Evolutionary conservation across 2,329 filamentous ascomycete species (phyloP).

Genomic region (Colletotrichum lini): DNA sequence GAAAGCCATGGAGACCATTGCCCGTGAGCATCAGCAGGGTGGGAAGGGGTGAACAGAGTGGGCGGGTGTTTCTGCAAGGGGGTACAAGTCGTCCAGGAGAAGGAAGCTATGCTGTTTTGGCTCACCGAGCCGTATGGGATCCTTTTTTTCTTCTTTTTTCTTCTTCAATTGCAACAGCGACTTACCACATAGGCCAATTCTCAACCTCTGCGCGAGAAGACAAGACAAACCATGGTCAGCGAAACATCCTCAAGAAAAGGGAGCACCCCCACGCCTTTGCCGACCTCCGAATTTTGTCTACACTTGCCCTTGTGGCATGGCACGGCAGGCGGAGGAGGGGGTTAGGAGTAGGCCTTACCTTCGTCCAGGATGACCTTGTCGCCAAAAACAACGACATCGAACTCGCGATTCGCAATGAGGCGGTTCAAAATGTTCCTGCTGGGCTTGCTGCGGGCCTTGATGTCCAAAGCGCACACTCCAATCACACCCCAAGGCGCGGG

Average conservation of each 20-base stretch:
- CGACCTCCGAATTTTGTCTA: background rate
- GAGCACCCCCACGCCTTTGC: background rate
- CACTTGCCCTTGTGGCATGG: background rate
- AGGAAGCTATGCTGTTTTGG: slow-evolving; percentile 52
- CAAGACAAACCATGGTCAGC: slow-evolving; percentile 17
- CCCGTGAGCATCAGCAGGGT: background rate
- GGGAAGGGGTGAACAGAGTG: background rate
- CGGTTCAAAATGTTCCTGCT: slow-evolving; percentile 96
- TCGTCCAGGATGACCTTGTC: slow-evolving; percentile 99
- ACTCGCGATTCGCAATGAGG: slow-evolving; percentile 90
- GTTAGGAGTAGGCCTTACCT: slow-evolving; percentile 58
- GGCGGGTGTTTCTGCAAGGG: background rate
- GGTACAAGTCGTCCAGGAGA: slow-evolving; percentile 8
- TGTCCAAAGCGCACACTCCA: slow-evolving; percentile 94
- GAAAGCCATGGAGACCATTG: background rate
- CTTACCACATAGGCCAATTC: slow-evolving; percentile 92
- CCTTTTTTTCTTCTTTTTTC: too few relatives aligned
- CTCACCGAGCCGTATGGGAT: slow-evolving; percentile 50
- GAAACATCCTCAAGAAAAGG: background rate
- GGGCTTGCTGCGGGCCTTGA: slow-evolving; percentile 96
- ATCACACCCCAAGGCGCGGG: slow-evolving; percentile 78
- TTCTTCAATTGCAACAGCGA: slow-evolving; percentile 25
- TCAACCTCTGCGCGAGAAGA: slow-evolving; percentile 74
- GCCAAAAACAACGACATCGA: slow-evolving; percentile 97
- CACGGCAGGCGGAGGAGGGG: background rate